Evolutionary conservation across 495 filamentous ascomycete species (phyloP).

Genomic region (Neurospora sp.): DNA sequence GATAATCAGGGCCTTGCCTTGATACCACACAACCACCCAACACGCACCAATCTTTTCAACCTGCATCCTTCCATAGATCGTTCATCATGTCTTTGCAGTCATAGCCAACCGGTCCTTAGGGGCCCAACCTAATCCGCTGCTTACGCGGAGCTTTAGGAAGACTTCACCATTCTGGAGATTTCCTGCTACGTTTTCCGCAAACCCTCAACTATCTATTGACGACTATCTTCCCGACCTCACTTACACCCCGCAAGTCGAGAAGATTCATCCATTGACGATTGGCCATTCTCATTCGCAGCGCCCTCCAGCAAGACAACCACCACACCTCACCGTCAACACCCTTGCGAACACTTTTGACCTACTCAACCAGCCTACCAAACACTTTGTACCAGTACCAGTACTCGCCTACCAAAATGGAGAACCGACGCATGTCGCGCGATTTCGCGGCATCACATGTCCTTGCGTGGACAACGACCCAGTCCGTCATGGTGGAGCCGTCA

Average conservation of each 20-base stretch:
- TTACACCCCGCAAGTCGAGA: neutral
- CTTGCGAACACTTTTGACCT: neutral
- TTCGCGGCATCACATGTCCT: slow-evolving; percentile 29
- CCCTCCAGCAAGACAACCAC: neutral
- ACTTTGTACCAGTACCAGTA: neutral
- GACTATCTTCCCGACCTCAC: slow-evolving; percentile 1
- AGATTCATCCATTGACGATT: neutral
- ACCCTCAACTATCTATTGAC: neutral
- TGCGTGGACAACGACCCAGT: slow-evolving; percentile 30
- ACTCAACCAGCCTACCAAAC: neutral
- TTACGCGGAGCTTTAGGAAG: slow-evolving; percentile 16
- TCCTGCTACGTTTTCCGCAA: slow-evolving; percentile 2
- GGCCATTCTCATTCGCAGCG: neutral
- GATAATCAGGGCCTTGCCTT: slow-evolving; percentile 2
- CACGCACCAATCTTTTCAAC: slow-evolving; percentile 7
- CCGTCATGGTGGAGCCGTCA: slow-evolving; percentile 32
- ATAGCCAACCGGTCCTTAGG: slow-evolving; percentile 51
- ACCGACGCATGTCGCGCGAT: slow-evolving; percentile 29
- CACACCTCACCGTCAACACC: neutral
- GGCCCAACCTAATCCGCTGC: slow-evolving; percentile 31
- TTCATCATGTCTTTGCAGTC: slow-evolving; percentile 36
- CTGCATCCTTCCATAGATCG: slow-evolving; percentile 4
- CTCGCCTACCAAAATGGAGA: slow-evolving; percentile 20
- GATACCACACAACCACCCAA: slow-evolving; percentile 6
- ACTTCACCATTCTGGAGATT: slow-evolving; percentile 16